Evolutionary conservation across 805 yeast species (phyloP), one percentile per base, ranked within the genome.

Genomic region (Kodamaea fukazawae): DNA sequence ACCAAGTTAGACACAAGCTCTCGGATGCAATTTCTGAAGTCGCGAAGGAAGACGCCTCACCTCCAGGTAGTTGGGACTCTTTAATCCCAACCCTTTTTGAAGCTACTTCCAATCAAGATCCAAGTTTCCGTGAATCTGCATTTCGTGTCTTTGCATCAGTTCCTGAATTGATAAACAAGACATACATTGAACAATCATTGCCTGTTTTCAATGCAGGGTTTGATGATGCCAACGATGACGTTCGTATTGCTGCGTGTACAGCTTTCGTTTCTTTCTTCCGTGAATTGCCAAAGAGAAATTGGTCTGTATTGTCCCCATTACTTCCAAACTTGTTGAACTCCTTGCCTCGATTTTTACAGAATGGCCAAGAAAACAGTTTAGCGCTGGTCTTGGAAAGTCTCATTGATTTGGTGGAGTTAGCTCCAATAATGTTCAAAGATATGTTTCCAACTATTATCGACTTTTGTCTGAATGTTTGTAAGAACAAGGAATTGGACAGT

Each of bases 21-120:
- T 82, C 96, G 2, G 99, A 93, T 68, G 95, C 96, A 7, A 83
- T 93, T 34, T 86, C 97, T 1, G 98, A 90, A 63, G 78, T 91
- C 33, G 95, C 96, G 2, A 81, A 82, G 53, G 75, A 70, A 34
- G 83, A 79, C 43, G 81, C 77, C 10, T 53, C 67, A 3, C 71
- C 67, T 13, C 70, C 69, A 15, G 73, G 72, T 4, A 61, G 70
- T 4, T 91, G 99, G 99, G 78, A 82, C 11, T 90, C 86, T 30
- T 74, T 85, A 35, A 64, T 89, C 28, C 88, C 86, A 38, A 79
- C 88, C 0, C 68, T 91, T 29, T 76, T 87, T 46, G 78, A 76
- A 50, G 88, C 93, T 8, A 66, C 81, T 13, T 67, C 71, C 39
- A 60, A 57, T 44, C 51, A 60, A 15, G 84, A 83, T 53, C 70